phyloP scores from a whole-genome alignment of 208 protist species.

The Endotrypanum monterogeii region DNA sequence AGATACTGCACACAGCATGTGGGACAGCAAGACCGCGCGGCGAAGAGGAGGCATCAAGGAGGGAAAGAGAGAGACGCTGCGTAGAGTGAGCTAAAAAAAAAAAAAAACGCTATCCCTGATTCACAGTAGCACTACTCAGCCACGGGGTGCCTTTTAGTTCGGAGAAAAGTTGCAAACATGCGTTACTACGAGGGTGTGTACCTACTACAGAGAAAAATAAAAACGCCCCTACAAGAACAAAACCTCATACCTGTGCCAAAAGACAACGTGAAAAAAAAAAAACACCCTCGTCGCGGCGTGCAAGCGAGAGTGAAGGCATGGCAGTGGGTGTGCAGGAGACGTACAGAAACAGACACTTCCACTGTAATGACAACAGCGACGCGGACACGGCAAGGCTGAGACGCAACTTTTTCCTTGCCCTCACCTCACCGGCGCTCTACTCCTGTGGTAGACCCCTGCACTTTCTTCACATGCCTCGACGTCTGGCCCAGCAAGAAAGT shows the following conservation, averaged over 20 bases:
- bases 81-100: too few relatives aligned
- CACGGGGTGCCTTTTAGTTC: neutral
- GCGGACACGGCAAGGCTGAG: neutral
- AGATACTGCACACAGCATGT: neutral
- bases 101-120: neutral
- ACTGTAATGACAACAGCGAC: neutral
- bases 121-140: neutral
- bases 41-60: neutral
- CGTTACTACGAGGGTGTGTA: conserved; percentile 16
- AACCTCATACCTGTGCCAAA: neutral
- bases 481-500: neutral
- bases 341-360: neutral
- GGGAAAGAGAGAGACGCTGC: neutral
- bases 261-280: neutral
- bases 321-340: neutral
- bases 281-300: neutral
- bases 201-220: conserved; percentile 13
- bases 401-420: neutral
- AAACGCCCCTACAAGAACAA: neutral
- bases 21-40: neutral
- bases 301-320: neutral
- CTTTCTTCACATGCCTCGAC: neutral
- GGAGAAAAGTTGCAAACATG: neutral
- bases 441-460: neutral
- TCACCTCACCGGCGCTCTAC: neutral